Percentiles rank a stretch among this genome's conserved stretches.
Evolutionary conservation across 1,284 basidiomycete genomes (phyloP).

Genomic region (Rhodotorula sp.): DNA sequence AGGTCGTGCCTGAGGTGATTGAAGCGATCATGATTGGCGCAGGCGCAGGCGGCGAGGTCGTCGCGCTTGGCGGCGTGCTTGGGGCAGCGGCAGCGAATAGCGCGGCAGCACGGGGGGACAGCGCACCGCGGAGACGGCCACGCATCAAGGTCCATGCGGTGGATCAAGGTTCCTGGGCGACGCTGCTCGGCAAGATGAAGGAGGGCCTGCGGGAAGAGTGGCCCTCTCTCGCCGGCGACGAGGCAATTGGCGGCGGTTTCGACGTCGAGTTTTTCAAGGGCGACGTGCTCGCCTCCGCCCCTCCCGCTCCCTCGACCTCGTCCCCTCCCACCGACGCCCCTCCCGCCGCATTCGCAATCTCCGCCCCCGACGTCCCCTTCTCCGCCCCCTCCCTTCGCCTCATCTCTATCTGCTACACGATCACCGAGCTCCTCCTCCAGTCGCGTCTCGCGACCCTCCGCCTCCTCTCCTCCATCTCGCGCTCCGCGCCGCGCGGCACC

Average conservation of each 20-base stretch:
- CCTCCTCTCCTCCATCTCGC: slow-evolving; percentile 29
- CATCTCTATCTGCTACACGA: slow-evolving; percentile 41
- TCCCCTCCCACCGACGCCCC: not conserved
- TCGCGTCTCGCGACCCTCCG: slow-evolving; percentile 34
- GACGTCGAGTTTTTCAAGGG: slow-evolving; percentile 22
- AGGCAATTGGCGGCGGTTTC: not conserved
- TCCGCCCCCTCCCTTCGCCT: slow-evolving; percentile 10
- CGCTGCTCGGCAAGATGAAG: slow-evolving; percentile 15
- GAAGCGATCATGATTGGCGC: slow-evolving; percentile 35
- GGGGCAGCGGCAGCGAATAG: not conserved
- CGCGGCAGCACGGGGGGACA: not conserved
- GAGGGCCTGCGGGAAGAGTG: slow-evolving; percentile 18
- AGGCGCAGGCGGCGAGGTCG: slow-evolving; percentile 33
- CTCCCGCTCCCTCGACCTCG: not conserved
- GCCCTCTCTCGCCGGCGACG: not conserved
- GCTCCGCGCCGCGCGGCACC: slow-evolving; percentile 5
- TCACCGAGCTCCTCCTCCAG: slow-evolving; percentile 42
- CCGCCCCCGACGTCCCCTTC: slow-evolving; percentile 1
- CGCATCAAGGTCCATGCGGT: slow-evolving; percentile 19
- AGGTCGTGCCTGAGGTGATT: not conserved
- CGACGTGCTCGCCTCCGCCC: slow-evolving; percentile 18
- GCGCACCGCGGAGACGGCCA: not conserved
- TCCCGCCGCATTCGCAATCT: not conserved
- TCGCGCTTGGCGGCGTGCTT: slow-evolving; percentile 31
- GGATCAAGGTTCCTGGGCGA: slow-evolving; percentile 30